These are phyloP conservation scores for Fusarium buharicum DNA, from an alignment of 2,329 filamentous ascomycete species.

Conservation along the genomic window DNA sequence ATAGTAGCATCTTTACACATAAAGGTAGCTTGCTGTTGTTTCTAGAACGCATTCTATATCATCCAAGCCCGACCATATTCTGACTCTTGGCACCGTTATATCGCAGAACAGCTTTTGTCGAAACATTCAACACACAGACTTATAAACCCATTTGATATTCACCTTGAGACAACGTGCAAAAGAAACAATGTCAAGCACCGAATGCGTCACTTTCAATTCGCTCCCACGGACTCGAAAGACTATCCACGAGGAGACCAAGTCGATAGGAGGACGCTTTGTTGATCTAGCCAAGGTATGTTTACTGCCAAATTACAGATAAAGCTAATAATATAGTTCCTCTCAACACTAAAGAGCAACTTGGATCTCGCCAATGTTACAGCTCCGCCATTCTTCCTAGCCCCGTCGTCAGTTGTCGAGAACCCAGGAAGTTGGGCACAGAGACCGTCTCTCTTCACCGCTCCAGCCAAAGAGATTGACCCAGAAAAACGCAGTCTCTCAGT, in stretches of 20 bases:
- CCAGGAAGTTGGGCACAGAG: conserved; percentile 62
- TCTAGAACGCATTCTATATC: too few relatives aligned
- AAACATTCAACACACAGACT: not conserved
- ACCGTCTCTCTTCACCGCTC: conserved; percentile 59
- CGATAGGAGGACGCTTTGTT: conserved; percentile 28
- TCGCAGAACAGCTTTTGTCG: too few relatives aligned
- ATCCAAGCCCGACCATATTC: too few relatives aligned
- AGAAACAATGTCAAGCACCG: not conserved
- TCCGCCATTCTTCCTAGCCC: conserved; percentile 60
- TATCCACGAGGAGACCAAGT: conserved; percentile 29
- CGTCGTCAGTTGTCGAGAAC: conserved; percentile 62
- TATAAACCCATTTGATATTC: not conserved
- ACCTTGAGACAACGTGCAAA: not conserved
- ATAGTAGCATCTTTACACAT: too few relatives aligned
- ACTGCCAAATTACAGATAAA: too few relatives aligned
- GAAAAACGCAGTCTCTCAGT: conserved; percentile 58
- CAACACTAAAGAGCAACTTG: conserved; percentile 52
- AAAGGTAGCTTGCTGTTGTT: too few relatives aligned
- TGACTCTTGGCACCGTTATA: too few relatives aligned
- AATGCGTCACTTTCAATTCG: conserved; percentile 5
- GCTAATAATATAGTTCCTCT: conserved; percentile 30
- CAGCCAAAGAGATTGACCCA: conserved; percentile 56
- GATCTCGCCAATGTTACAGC: conserved; percentile 64
- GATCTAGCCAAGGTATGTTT: conserved; percentile 33
- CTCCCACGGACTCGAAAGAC: conserved; percentile 21